Conservation (phyloP, 495 filamentous ascomycete genomes). For the Bombardia bombarda region DNA sequence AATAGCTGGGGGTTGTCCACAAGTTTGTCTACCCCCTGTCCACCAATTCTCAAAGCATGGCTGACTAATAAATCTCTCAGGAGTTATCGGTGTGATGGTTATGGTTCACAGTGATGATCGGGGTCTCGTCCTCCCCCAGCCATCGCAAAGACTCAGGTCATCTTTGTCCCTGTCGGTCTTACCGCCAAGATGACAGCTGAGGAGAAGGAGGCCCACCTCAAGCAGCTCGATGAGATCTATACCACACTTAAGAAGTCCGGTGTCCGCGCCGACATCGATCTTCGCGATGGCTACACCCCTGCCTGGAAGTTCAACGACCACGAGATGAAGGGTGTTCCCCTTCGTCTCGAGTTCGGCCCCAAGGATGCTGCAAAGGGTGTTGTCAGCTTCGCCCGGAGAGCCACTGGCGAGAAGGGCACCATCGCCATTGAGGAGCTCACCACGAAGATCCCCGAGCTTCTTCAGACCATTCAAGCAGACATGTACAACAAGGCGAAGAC, state of each 20-base stretch:
- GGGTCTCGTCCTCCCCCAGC: slow-evolving; percentile 67
- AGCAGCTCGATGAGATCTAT: slow-evolving; percentile 61
- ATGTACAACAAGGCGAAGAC: slow-evolving; percentile 77
- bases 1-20: slow-evolving; percentile 98
- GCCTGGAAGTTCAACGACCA: slow-evolving; percentile 98
- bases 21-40: slow-evolving; percentile 27
- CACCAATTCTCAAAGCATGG: neutral
- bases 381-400: slow-evolving; percentile 77
- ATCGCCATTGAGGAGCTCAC: slow-evolving; percentile 65
- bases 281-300: slow-evolving; percentile 79
- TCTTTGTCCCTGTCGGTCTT: slow-evolving; percentile 90
- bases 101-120: slow-evolving; percentile 95
- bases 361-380: slow-evolving; percentile 81
- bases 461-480: slow-evolving; percentile 82
- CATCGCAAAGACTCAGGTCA: slow-evolving; percentile 37
- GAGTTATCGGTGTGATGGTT: slow-evolving; percentile 71
- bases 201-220: slow-evolving; percentile 61
- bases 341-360: slow-evolving; percentile 91
- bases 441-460: slow-evolving; percentile 62
- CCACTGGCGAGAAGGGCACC: slow-evolving; percentile 71
- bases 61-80: neutral
- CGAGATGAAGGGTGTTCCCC: slow-evolving; percentile 88
- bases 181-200: slow-evolving; percentile 76
- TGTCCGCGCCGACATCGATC: slow-evolving; percentile 65
- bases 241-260: slow-evolving; percentile 54